Percentiles rank a stretch among this genome's conserved stretches.
phyloP scores from a whole-genome alignment of 768 basidiomycete species.

The Lentinula edodes region DNA sequence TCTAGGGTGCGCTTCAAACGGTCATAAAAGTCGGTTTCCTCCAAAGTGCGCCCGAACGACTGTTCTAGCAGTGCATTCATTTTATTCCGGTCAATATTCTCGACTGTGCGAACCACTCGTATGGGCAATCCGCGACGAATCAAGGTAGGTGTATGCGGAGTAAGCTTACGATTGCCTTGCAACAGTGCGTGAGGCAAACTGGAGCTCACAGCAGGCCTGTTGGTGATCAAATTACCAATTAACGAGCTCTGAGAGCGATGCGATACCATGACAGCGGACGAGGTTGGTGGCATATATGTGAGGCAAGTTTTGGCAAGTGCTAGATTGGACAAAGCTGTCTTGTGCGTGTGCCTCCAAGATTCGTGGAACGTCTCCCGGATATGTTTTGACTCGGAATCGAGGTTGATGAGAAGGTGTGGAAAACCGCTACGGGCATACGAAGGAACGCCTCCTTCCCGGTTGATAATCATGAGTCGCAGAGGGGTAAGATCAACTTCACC shows the following conservation, averaged over 20 bases:
- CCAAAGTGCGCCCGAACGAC: conserved; percentile 73
- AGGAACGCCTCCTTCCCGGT: conserved; percentile 92
- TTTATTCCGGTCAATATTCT: conserved; percentile 70
- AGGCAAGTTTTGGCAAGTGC: conserved; percentile 82
- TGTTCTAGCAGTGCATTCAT: conserved; percentile 81
- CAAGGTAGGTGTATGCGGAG: conserved; percentile 88
- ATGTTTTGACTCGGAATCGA: conserved; percentile 79
- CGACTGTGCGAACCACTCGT: conserved; percentile 64
- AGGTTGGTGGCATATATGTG: conserved; percentile 85
- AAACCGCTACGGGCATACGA: conserved; percentile 94
- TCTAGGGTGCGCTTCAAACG: conserved; percentile 77
- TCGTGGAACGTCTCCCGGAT: conserved; percentile 82
- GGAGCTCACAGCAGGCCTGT: conserved; percentile 93
- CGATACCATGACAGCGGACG: conserved; percentile 95
- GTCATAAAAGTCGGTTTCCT: conserved; percentile 69
- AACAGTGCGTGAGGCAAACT: conserved; percentile 92
- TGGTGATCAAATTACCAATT: conserved; percentile 96
- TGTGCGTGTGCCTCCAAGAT: conserved; percentile 72
- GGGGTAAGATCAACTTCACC: conserved; percentile 81
- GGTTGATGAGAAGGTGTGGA: conserved; percentile 94
- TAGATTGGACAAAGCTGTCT: conserved; percentile 83
- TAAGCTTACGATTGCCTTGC: conserved; percentile 80
- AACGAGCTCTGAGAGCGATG: conserved; percentile 94
- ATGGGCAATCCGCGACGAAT: conserved; percentile 86
- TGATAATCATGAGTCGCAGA: conserved; percentile 95